Conservation (phyloP, 345 rosid genomes). For the Populus alba region DNA sequence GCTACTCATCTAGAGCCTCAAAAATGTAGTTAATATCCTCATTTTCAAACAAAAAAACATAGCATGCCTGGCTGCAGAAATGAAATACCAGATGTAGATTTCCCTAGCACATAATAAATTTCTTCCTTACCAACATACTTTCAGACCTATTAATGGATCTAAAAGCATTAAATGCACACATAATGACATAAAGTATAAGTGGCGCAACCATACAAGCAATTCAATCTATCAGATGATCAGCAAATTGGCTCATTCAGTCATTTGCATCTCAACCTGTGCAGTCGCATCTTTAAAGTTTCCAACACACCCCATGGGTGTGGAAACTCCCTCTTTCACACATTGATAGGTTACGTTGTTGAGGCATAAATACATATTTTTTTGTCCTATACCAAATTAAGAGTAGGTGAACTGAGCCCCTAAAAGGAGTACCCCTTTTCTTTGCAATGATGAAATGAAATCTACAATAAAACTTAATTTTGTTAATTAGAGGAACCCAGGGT, state of each 20-base stretch:
- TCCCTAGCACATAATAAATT: not conserved
- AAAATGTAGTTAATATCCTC: not conserved
- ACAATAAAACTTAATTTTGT: not conserved
- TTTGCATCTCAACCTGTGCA: not conserved
- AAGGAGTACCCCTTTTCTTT: not conserved
- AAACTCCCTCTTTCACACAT: not conserved
- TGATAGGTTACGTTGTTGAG: not conserved
- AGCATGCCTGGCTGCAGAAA: not conserved
- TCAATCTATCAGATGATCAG: not conserved
- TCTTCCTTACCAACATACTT: not conserved
- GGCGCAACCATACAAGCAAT: not conserved
- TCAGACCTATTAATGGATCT: not conserved
- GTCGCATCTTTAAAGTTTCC: not conserved
- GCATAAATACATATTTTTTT: not conserved
- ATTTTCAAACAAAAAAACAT: not conserved
- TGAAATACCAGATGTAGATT: not conserved
- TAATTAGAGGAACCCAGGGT: not conserved
- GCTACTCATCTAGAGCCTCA: not conserved
- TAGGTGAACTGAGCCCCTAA: not conserved
- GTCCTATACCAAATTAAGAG: not conserved
- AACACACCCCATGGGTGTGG: not conserved
- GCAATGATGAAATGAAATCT: not conserved
- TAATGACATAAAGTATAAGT: not conserved
- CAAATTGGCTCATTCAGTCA: not conserved
- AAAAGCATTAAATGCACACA: not conserved